Conservation (phyloP, 2,329 filamentous ascomycete species). For the Trichoderma sp. region DNA sequence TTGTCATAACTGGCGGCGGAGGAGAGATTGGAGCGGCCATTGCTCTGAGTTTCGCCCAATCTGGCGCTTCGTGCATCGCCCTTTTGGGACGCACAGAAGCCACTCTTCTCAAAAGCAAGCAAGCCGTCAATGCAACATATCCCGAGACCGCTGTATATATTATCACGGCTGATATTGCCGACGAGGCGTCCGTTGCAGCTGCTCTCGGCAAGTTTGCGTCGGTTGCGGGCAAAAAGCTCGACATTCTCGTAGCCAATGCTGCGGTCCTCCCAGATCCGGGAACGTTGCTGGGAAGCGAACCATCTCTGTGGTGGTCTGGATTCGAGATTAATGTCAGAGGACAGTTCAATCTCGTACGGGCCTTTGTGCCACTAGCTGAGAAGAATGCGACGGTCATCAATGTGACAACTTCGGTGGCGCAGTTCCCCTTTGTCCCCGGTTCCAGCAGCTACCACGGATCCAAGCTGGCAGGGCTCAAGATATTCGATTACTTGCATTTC, state of each 20-base stretch:
- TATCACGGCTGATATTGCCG: slow-evolving; percentile 33
- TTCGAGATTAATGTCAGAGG: slow-evolving; percentile 32
- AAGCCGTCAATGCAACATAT: slow-evolving; percentile 39
- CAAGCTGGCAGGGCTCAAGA: slow-evolving; percentile 40
- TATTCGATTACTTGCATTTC: slow-evolving; percentile 38
- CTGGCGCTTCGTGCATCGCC: slow-evolving; percentile 37
- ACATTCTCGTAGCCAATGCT: slow-evolving; percentile 37
- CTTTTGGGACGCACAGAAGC: slow-evolving; percentile 40
- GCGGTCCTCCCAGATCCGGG: slow-evolving; percentile 24
- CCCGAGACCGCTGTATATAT: slow-evolving; percentile 49
- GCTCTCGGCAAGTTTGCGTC: slow-evolving; percentile 23
- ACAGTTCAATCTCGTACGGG: slow-evolving; percentile 31
- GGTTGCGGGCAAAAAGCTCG: slow-evolving; percentile 32
- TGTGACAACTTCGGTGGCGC: slow-evolving; percentile 23
- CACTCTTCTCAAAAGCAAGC: slow-evolving; percentile 34
- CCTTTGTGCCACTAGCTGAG: slow-evolving; percentile 28
- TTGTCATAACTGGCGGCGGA: slow-evolving; percentile 63
- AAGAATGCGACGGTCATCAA: slow-evolving; percentile 28
- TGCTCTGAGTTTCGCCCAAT: slow-evolving; percentile 52
- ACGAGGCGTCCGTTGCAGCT: slow-evolving; percentile 21
- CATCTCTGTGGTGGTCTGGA: slow-evolving; percentile 27
- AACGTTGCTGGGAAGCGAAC: slow-evolving; percentile 22
- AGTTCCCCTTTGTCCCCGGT: slow-evolving; percentile 28
- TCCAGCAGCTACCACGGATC: slow-evolving; percentile 40
- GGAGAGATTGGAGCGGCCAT: slow-evolving; percentile 62